phyloP scores from a whole-genome alignment of 2,329 filamentous ascomycete species.

The Ceratocystis lukuohia region DNA sequence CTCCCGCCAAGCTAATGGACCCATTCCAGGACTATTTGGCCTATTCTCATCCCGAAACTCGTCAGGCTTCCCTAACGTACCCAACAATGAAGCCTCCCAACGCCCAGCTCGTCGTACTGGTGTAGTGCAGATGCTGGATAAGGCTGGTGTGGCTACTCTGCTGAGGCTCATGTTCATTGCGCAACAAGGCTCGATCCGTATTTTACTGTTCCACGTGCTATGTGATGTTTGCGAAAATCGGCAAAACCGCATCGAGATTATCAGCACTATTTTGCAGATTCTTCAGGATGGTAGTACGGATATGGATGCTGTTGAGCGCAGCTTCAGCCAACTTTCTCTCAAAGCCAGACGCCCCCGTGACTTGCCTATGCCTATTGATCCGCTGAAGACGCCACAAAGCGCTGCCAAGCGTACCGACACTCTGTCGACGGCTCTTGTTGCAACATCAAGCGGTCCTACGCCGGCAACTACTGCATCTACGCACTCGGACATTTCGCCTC shows the following conservation, averaged over 20 bases:
- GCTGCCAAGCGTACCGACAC: constrained; percentile 59
- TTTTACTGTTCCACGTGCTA: constrained; percentile 73
- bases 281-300: constrained; percentile 91
- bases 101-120: constrained; percentile 43
- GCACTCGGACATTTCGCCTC: constrained; percentile 78
- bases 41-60: neutral
- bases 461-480: constrained; percentile 30
- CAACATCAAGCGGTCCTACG: constrained; percentile 21
- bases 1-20: neutral
- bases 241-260: constrained; percentile 87
- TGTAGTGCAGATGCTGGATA: constrained; percentile 93
- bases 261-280: constrained; percentile 83
- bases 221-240: constrained; percentile 89
- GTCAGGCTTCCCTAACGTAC: neutral
- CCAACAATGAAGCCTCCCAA: neutral
- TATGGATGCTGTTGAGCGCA: constrained; percentile 84
- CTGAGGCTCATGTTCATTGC: constrained; percentile 97
- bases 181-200: constrained; percentile 74
- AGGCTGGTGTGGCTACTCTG: constrained; percentile 86
- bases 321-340: constrained; percentile 83
- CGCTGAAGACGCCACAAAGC: constrained; percentile 64
- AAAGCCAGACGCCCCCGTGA: constrained; percentile 69
- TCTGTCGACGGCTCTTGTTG: constrained; percentile 34
- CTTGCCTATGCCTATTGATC: constrained; percentile 39
- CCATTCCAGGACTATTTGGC: neutral